phyloP scores from a whole-genome alignment of 495 filamentous ascomycete species.

The Annulohypoxylon moriforme region DNA sequence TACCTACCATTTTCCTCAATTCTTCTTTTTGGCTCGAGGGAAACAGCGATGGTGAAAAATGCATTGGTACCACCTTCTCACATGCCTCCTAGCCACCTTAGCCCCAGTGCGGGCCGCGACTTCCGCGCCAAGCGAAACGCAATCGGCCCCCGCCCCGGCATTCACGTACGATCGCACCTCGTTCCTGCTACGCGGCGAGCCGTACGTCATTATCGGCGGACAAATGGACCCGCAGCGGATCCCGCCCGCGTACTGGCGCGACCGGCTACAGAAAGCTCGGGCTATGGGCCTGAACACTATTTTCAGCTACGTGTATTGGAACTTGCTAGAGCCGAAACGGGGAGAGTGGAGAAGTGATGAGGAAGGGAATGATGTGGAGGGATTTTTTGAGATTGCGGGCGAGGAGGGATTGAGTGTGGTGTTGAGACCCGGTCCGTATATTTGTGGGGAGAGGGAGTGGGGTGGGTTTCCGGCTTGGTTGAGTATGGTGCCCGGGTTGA shows the following conservation, averaged over 20 bases:
- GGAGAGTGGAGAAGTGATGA: slow-evolving; percentile 49
- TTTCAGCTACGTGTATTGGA: slow-evolving; percentile 62
- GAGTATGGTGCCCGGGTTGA: slow-evolving; percentile 51
- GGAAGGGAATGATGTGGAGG: slow-evolving; percentile 54
- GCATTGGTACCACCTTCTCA: slow-evolving; percentile 12
- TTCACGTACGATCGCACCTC: slow-evolving; percentile 48
- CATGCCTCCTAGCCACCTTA: background rate
- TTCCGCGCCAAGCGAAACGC: slow-evolving; percentile 14
- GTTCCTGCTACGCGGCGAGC: slow-evolving; percentile 57
- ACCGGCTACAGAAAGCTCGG: slow-evolving; percentile 54
- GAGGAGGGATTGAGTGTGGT: slow-evolving; percentile 56
- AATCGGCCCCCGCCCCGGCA: slow-evolving; percentile 32
- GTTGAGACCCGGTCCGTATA: slow-evolving; percentile 59
- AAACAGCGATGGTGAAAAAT: slow-evolving; percentile 2
- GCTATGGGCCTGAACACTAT: slow-evolving; percentile 63
- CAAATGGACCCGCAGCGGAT: slow-evolving; percentile 64
- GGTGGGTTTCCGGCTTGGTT: slow-evolving; percentile 62
- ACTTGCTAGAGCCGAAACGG: slow-evolving; percentile 54
- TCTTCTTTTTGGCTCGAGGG: background rate
- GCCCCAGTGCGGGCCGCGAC: slow-evolving; percentile 18
- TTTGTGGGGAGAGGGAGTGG: slow-evolving; percentile 63
- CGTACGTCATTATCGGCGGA: slow-evolving; percentile 59
- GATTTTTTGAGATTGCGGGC: slow-evolving; percentile 56
- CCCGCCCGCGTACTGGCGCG: slow-evolving; percentile 55
- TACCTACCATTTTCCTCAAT: background rate